Conservation (phyloP, 768 basidiomycete genomes). For the Lactifluus subvellereus region DNA sequence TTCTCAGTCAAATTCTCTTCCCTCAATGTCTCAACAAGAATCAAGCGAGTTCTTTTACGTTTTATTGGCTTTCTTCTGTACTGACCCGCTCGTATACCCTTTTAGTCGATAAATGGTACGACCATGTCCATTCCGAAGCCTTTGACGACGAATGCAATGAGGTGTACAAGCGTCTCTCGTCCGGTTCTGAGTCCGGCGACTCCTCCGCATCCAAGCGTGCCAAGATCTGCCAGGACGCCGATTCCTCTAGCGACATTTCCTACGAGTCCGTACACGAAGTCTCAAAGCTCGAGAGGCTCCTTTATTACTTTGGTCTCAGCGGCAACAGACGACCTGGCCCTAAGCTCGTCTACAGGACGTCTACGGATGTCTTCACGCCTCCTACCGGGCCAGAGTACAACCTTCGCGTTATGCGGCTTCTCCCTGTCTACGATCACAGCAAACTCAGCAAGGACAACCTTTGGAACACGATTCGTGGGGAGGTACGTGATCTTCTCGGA, state of each 20-base stretch:
- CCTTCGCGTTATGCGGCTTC: background rate
- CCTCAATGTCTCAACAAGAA: no score
- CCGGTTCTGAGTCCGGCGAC: no score
- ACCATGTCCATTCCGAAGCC: no score
- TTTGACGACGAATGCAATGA: no score
- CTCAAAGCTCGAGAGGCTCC: background rate
- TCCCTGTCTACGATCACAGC: background rate
- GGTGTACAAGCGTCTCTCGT: no score
- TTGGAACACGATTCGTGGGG: background rate
- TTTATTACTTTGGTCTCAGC: background rate
- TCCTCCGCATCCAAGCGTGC: no score
- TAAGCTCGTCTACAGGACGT: constrained; percentile 1
- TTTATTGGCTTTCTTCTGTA: no score
- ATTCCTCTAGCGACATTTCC: background rate
- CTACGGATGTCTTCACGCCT: background rate
- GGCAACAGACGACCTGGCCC: background rate
- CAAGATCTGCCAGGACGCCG: no score
- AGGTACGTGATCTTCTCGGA: constrained; percentile 4
- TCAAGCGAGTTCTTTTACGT: no score
- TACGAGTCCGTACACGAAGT: background rate
- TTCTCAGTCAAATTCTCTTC: no score
- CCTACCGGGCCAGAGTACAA: background rate
- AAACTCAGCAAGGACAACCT: background rate
- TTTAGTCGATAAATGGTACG: no score
- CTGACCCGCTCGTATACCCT: no score